phyloP scores from a whole-genome alignment of 1,284 basidiomycete species.

The Pseudozyma sp. region DNA sequence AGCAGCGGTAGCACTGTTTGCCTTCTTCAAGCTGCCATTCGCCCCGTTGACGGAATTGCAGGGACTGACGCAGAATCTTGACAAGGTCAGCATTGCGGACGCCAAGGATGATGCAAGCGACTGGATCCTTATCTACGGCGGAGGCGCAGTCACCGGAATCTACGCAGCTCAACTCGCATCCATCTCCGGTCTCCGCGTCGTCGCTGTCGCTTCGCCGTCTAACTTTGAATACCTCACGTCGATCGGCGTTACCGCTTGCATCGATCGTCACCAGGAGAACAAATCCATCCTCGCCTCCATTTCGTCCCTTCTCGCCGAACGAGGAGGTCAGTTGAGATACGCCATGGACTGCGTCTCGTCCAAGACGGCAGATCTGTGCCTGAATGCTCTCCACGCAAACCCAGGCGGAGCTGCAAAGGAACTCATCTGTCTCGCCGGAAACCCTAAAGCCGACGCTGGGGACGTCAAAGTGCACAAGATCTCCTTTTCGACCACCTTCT shows the following conservation, averaged over 20 bases:
- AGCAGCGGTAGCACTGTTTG: conserved; percentile 54
- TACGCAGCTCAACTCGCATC: conserved; percentile 55
- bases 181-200: conserved; percentile 35
- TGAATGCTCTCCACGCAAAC: conserved; percentile 12
- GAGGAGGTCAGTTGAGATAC: conserved; percentile 31
- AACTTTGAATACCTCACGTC: conserved; percentile 54
- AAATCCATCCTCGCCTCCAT: conserved; percentile 35
- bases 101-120: conserved; percentile 1
- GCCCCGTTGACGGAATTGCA: background rate
- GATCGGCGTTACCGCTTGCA: conserved; percentile 43
- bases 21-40: conserved; percentile 48
- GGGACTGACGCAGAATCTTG: background rate
- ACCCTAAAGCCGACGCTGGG: conserved; percentile 37
- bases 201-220: conserved; percentile 49
- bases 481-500: conserved; percentile 62
- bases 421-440: conserved; percentile 57
- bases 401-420: conserved; percentile 7
- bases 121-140: conserved; percentile 60
- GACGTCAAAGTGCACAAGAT: conserved; percentile 49
- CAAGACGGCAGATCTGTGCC: conserved; percentile 47
- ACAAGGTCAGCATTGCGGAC: background rate
- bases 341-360: conserved; percentile 59
- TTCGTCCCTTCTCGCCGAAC: conserved; percentile 1
- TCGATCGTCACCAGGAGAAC: conserved; percentile 47
- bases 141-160: conserved; percentile 61